Base-by-base conservation (phyloP, 2,329 filamentous ascomycete species). In the Aspergillus sp. region DNA sequence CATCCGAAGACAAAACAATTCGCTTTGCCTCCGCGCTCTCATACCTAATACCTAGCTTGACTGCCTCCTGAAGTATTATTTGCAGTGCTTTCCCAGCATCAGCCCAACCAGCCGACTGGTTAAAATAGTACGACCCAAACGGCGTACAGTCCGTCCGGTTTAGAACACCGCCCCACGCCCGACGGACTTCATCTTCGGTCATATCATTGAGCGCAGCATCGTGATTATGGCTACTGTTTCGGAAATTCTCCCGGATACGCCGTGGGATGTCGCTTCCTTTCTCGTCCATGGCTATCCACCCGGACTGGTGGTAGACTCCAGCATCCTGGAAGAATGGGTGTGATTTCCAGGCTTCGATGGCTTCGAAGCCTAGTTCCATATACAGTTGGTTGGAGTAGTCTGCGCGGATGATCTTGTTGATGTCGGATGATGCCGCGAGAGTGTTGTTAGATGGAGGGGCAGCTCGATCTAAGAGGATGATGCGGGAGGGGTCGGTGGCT, bases 371-470 rank as follows among this genome's bases (percentile, higher is more conserved):
- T 19, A 90, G 78, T 50, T 80, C 72, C 70, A 83, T 86, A 76
- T 90, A 90, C 15, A 85, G 71, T 1, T 83, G 74, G 64, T 88
- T 84, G 55, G 83, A 79, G 73, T 90, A 90, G 70, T 90, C 87
- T 48, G 86, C 85, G 56, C 87, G 85, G 15, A 90, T 80, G 27
- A 89, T 86, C 72, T 90, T 90, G 76, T 89, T 90, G 82, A 86
- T 86, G 74, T 91, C 88, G 78, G 85, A 88, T 0, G 88, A 90
- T 0, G 88, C 88, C 33, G 86, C 87, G 52, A 68, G 73, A 0
- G 77, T 73, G 24, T 43, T 57, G 1, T 43, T 57, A 1, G 81
- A 80, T 23, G 83, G 80, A 4, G 72, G 68, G 2, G 79, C 75
- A 57, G 82, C 77, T 14, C 84, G 80, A 72, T 89, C 86, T 24